Conservation (phyloP, 148 eudicot genomes). For the Tetragonia tetragonoides region DNA sequence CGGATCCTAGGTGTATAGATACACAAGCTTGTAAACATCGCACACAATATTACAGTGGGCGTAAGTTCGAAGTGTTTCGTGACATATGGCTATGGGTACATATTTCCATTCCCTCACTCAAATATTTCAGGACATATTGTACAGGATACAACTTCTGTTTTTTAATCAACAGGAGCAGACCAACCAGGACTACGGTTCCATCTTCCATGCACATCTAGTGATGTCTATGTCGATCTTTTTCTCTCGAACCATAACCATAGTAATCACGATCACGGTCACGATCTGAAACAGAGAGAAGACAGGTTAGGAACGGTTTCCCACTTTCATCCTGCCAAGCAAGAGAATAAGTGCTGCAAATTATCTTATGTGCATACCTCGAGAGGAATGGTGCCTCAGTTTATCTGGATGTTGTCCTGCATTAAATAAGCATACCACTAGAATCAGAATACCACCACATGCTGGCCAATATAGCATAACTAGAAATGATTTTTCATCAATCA, state of each 20-base stretch:
- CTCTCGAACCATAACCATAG: slow-evolving; percentile 55
- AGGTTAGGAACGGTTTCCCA: background rate
- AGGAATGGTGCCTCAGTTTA: slow-evolving; percentile 66
- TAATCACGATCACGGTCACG: slow-evolving; percentile 60
- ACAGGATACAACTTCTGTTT: too few species aligned
- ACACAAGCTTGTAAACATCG: too few species aligned
- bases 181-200: background rate
- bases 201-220: slow-evolving; percentile 30
- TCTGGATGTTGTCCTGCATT: slow-evolving; percentile 52
- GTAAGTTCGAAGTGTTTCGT: too few species aligned
- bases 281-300: slow-evolving; percentile 19
- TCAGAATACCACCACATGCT: slow-evolving; percentile 3
- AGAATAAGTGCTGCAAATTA: background rate
- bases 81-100: too few species aligned
- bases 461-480: background rate
- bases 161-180: too few species aligned
- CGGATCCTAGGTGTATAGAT: too few species aligned
- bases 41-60: background rate
- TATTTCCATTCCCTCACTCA: too few species aligned
- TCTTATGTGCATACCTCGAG: slow-evolving; percentile 56
- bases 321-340: background rate
- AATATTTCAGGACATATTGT: too few species aligned
- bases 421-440: slow-evolving; percentile 15
- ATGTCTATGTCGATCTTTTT: slow-evolving; percentile 77
- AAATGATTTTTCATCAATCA: background rate